These are phyloP conservation scores for Fistulinella staudtii DNA, from an alignment of 1,284 basidiomycete genomes.

Conservation along the genomic window DNA sequence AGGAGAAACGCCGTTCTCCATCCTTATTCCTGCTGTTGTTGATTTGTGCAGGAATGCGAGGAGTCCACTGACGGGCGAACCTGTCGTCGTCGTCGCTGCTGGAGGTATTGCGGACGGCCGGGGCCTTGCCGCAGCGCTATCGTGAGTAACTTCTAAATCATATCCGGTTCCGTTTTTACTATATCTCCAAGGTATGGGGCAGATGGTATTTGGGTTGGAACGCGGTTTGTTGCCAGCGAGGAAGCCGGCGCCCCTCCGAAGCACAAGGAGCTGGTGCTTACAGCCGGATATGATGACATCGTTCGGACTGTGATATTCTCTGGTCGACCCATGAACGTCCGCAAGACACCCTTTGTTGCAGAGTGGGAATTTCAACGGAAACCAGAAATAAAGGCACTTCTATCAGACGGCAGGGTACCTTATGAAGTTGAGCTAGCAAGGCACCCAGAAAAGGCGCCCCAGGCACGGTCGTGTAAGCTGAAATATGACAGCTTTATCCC, in stretches of 20 bases:
- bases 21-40: conserved; percentile 76
- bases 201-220: conserved; percentile 86
- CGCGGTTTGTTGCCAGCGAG: conserved; percentile 81
- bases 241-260: conserved; percentile 79
- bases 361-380: conserved; percentile 64
- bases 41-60: conserved; percentile 64
- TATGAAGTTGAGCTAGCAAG: conserved; percentile 68
- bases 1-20: conserved; percentile 71
- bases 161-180: not conserved
- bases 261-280: conserved; percentile 71
- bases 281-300: conserved; percentile 69
- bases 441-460: conserved; percentile 64
- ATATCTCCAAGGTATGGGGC: conserved; percentile 58
- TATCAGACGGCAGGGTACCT: conserved; percentile 68
- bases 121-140: conserved; percentile 73
- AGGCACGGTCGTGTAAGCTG: conserved; percentile 56
- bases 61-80: conserved; percentile 74
- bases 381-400: conserved; percentile 56
- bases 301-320: conserved; percentile 74
- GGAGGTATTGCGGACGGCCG: conserved; percentile 84
- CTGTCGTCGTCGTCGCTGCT: conserved; percentile 75
- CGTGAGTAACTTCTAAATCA: conserved; percentile 41
- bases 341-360: conserved; percentile 71
- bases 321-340: conserved; percentile 80
- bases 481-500: not conserved